Evolutionary conservation across 345 rosid species (phyloP), one percentile per base, ranked within the genome.

Genomic region (Hibiscus mutabilis): DNA sequence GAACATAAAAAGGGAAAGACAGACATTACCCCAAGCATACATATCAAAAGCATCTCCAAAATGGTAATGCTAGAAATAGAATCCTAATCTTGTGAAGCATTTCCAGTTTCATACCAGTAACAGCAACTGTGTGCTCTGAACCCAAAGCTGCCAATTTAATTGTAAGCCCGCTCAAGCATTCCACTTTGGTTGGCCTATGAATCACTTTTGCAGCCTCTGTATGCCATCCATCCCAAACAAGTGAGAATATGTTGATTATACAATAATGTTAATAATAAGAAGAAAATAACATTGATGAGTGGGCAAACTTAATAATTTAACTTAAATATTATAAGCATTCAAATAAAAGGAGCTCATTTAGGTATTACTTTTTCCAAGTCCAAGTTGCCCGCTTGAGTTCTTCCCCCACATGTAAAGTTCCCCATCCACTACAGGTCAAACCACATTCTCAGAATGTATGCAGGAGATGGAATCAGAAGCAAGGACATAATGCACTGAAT

Each of bases 321-420:
- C 42, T 37, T 59, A 58, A 69, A 58, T 16, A 37, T 31, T 19
- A 72, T 18, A 33, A 61, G 25, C 55, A 72, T 15, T 49, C 15
- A 63, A 72, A 62, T 67, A 66, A 21, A 73, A 74, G 33, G 49
- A 52, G 11, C 2, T 2, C 35, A 64, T 62, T 56, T 40, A 44
- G 64, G 33, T 2, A 55, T 71, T 89, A 94, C 97, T 91, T 87
- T 87, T 94, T 78, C 97, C 98, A 58, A 91, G 84, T 64, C 98
- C 98, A 74, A 94, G 93, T 83, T 94, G 98, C 72, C 98, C 98
- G 74, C 78, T 87, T 69, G 96, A 86, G 79, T 94, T 94, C 80
- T 84, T 86, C 70, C 98, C 97, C 98, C 97, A 94, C 89, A 83
- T 82, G 75, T 87, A 90, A 69, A 94, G 91, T 77, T 91, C 92